Conservation (phyloP, 768 basidiomycete species). For the Naematelia aurantialba region DNA sequence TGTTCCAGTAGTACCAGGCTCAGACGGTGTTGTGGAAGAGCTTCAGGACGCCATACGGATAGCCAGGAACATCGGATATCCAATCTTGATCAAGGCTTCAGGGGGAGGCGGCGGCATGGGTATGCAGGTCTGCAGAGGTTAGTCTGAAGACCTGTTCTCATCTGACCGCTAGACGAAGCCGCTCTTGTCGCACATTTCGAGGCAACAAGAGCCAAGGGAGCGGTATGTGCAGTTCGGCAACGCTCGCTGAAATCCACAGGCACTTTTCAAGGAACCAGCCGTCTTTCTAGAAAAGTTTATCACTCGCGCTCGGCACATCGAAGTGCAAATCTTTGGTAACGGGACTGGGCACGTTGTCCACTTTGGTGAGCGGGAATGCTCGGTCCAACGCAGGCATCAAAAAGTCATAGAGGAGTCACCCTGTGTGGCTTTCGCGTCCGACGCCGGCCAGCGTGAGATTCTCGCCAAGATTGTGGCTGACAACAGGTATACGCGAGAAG, state of each 20-base stretch:
- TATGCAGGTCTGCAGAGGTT: background rate
- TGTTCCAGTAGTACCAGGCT: background rate
- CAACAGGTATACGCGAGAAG: too few species aligned
- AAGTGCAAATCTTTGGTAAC: slow-evolving; percentile 58
- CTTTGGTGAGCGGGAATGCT: slow-evolving; percentile 66
- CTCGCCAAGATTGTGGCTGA: too few species aligned
- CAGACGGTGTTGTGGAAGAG: background rate
- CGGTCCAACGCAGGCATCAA: slow-evolving; percentile 63
- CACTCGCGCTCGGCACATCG: slow-evolving; percentile 35
- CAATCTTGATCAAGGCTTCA: background rate
- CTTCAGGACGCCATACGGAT: too few species aligned
- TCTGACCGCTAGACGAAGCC: too few species aligned
- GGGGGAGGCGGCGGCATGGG: background rate
- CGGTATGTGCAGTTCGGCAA: too few species aligned
- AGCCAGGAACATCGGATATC: too few species aligned
- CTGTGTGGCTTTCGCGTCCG: background rate
- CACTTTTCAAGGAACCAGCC: background rate
- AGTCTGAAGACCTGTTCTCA: too few species aligned
- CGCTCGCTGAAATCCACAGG: too few species aligned
- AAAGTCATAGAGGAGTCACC: slow-evolving; percentile 62
- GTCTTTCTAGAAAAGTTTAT: slow-evolving; percentile 53
- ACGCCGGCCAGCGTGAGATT: background rate
- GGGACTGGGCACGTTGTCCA: slow-evolving; percentile 57
- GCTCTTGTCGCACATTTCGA: too few species aligned
- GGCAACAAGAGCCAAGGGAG: too few species aligned